Evolutionary conservation across 371 early-diverging fungal species (phyloP).

Genomic region (Entomophthora muscae): DNA sequence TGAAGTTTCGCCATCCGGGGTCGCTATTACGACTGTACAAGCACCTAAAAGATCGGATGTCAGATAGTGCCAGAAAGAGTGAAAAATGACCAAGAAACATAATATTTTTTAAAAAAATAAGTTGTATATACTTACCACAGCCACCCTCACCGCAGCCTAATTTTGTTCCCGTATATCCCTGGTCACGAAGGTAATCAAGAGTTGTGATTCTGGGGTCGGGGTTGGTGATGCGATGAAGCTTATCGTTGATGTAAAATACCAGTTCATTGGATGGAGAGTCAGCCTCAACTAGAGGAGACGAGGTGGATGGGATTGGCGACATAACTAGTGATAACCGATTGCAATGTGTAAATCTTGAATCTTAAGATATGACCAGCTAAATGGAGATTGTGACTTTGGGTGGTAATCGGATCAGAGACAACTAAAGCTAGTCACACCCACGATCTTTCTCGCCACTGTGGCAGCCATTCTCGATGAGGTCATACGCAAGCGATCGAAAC

Average conservation of each 20-base stretch:
- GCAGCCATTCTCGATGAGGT: too few relatives aligned
- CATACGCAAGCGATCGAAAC: too few relatives aligned
- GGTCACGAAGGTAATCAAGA: constrained; percentile 39
- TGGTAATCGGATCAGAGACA: too few relatives aligned
- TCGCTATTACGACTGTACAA: constrained; percentile 57
- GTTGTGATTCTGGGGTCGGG: constrained; percentile 39
- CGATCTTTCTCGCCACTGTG: too few relatives aligned
- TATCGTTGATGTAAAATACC: constrained; percentile 33
- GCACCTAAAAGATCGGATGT: constrained; percentile 22
- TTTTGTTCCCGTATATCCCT: constrained; percentile 57
- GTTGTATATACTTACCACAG: constrained; percentile 22
- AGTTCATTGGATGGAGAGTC: constrained; percentile 17
- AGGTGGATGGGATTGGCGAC: too few relatives aligned
- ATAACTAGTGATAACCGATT: too few relatives aligned
- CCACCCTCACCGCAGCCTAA: constrained; percentile 62
- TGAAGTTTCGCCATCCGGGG: constrained; percentile 19
- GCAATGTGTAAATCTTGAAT: too few relatives aligned
- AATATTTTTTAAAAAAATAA: background rate
- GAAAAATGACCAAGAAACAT: too few relatives aligned
- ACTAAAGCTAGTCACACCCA: too few relatives aligned
- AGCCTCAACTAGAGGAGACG: too few relatives aligned
- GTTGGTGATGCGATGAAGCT: constrained; percentile 21
- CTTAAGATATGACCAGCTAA: too few relatives aligned
- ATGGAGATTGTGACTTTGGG: too few relatives aligned
- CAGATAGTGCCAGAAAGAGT: constrained; percentile 2